A percentile compares a stretch with the other conserved stretches of the same genome.
phyloP scores from a whole-genome alignment of 352 stramenopile genomes.

The Globisporangium paddicum region DNA sequence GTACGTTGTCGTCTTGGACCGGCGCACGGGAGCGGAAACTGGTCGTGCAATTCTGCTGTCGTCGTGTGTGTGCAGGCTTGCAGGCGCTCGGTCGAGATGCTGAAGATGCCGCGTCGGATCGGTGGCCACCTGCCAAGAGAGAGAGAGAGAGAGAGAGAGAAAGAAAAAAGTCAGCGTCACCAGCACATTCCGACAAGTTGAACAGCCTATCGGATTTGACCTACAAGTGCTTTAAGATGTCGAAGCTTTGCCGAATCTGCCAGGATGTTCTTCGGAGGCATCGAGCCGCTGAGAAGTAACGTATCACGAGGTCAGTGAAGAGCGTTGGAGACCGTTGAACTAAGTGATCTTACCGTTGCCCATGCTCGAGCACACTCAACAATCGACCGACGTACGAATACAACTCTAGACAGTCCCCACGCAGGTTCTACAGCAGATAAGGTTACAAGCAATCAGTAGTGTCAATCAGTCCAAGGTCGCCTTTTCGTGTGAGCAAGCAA shows the following conservation, averaged over 20 bases:
- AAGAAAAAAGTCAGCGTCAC: too few relatives aligned
- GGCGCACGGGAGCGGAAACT: conserved; percentile 64
- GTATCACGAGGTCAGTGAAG: neutral
- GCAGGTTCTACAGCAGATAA: conserved; percentile 36
- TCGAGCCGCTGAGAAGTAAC: conserved; percentile 4
- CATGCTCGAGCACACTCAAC: conserved; percentile 16
- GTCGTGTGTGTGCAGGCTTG: neutral
- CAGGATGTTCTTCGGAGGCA: conserved; percentile 66
- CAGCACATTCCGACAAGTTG: too few relatives aligned
- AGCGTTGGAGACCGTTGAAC: neutral
- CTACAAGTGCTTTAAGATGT: conserved; percentile 66
- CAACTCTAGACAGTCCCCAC: conserved; percentile 62
- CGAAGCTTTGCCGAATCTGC: conserved; percentile 62
- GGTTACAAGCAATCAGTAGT: neutral
- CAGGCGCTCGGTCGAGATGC: conserved; percentile 4
- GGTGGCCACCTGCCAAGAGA: conserved; percentile 33
- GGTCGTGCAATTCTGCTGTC: conserved; percentile 24
- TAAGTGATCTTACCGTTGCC: conserved; percentile 15
- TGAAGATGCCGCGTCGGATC: conserved; percentile 27
- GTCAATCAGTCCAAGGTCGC: neutral
- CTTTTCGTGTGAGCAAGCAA: neutral
- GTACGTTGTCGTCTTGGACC: conserved; percentile 49
- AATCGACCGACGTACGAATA: conserved; percentile 57
- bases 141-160: neutral
- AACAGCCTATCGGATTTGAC: too few relatives aligned